Evolutionary conservation across 73 alveolate species (phyloP), one percentile per base, ranked within the genome.

Genomic region (Paramecium tetraurelia): DNA sequence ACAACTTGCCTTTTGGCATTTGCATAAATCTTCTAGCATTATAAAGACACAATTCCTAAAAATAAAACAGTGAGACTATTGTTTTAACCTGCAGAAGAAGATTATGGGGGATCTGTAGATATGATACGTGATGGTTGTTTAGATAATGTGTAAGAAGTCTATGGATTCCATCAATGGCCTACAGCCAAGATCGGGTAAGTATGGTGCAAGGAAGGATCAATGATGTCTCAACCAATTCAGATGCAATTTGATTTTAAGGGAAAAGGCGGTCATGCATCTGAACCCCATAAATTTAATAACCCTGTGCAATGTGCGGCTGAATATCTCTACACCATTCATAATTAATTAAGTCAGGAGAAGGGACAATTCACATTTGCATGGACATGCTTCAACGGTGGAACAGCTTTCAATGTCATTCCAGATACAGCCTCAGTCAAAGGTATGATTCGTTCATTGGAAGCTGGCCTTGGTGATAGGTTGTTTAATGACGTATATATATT

Each of bases 71-170:
- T 94, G 29, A 85, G 96, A 50, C 40, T 94, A 3, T 58, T 94
- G 41, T 94, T 94, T 53, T 75, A 94, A 76, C 97, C 97, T 21
- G 94, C 95, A 9, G 97, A 94, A 92, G 97, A 94, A 86, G 96
- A 92, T 14, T 53, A 85, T 9, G 97, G 96, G n/a, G 97, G 97
- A 3, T 93, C 97, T 16, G 46, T 53, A 5, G 89, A 53, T 11
- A 94, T 94, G 97, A 92, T 94, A 18, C 50, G 86, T 11, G 97
- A 94, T 6, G 96, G 96, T 0, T 75, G 93, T 59, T 76, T 94
- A 36, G 96, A 94, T 2, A 76, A 71, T 50, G 97, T 94, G 5
- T 53, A 92, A n/a, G 97, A 94, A 83, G 96, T 94, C 10, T 94
- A 94, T 86, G 97, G 97, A 53, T 84, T 63, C 76, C 97, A 94